Evolutionary conservation across 2,329 filamentous ascomycete genomes (phyloP).

Genomic region (Sphaceloma murrayae): DNA sequence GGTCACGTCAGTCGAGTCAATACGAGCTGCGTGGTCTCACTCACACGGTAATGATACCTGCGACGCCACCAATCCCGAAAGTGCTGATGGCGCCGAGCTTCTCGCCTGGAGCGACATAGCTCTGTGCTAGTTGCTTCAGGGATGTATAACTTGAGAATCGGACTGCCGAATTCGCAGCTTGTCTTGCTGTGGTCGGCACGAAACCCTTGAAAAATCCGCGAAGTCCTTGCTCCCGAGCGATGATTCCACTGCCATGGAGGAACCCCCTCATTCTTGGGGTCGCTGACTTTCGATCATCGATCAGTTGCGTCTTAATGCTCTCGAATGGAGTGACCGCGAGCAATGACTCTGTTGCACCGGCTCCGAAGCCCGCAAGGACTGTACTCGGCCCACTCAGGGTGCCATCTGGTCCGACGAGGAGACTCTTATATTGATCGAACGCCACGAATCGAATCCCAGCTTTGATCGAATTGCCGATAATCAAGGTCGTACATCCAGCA

Average conservation of each 20-base stretch:
- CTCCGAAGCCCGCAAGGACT: constrained; percentile 87
- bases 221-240: constrained; percentile 76
- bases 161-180: constrained; percentile 87
- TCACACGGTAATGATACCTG: constrained; percentile 83
- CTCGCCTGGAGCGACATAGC: constrained; percentile 87
- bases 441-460: constrained; percentile 93
- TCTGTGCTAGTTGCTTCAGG: constrained; percentile 80
- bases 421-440: constrained; percentile 84
- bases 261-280: constrained; percentile 87
- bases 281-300: constrained; percentile 82
- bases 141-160: constrained; percentile 85
- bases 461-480: constrained; percentile 94
- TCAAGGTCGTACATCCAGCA: constrained; percentile 90
- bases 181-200: constrained; percentile 84
- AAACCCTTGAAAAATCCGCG: constrained; percentile 96
- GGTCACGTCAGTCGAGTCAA: background rate
- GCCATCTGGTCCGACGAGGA: constrained; percentile 74
- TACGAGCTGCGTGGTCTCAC: constrained; percentile 28
- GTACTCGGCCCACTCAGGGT: constrained; percentile 84
- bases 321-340: constrained; percentile 94
- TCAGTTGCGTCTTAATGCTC: constrained; percentile 96
- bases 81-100: constrained; percentile 82
- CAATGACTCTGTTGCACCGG: constrained; percentile 86
- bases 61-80: constrained; percentile 81
- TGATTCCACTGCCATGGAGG: constrained; percentile 78